A percentile compares a stretch with the other conserved stretches of the same genome.
Conservation (phyloP, 1,284 basidiomycete species). For the Meripilus lineatus region DNA sequence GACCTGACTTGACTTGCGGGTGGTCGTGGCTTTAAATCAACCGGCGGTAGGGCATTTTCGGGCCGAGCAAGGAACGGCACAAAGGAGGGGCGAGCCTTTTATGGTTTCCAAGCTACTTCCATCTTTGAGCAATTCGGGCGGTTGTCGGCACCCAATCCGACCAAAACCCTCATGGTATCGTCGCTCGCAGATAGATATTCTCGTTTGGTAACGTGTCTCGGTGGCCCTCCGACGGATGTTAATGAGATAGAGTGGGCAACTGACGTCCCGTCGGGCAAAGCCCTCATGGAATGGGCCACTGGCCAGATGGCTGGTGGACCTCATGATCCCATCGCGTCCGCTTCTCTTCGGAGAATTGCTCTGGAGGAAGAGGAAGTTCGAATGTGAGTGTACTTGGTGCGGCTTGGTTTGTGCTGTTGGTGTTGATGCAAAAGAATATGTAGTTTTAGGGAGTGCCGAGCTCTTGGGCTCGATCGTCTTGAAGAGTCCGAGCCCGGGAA, state of each 20-base stretch:
- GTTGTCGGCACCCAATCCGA: neutral
- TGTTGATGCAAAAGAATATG: too few species aligned
- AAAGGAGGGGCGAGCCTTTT: too few species aligned
- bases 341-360: conserved; percentile 12
- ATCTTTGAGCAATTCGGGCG: neutral
- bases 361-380: conserved; percentile 15
- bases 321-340: neutral
- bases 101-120: too few species aligned
- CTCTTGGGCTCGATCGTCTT: too few species aligned
- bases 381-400: conserved; percentile 8
- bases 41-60: too few species aligned
- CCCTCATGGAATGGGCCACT: conserved; percentile 20
- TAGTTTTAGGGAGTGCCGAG: too few species aligned
- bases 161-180: neutral
- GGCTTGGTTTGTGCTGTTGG: too few species aligned
- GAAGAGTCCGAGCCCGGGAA: too few species aligned
- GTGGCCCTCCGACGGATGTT: conserved; percentile 13
- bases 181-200: neutral
- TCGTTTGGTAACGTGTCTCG: conserved; percentile 9
- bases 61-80: too few species aligned
- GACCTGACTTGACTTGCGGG: too few species aligned
- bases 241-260: conserved; percentile 19
- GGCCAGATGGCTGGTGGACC: conserved; percentile 11
- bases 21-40: too few species aligned
- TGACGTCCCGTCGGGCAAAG: conserved; percentile 19